Evolutionary conservation across 179 eudicot species (phyloP), one percentile per base, ranked within the genome.

Genomic region (Kewa caespitosa): DNA sequence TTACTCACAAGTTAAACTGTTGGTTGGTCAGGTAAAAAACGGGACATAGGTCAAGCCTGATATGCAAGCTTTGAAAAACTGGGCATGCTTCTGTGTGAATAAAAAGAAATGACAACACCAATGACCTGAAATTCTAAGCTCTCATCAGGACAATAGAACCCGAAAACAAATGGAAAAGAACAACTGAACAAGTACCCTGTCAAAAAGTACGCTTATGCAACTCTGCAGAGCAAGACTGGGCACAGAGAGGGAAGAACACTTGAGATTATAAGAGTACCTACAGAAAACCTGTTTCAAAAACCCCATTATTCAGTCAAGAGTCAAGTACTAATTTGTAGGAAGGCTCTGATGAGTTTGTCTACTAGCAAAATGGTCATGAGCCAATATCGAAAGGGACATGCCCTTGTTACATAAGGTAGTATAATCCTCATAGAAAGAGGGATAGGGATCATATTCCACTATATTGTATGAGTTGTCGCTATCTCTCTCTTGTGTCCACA

Each of bases 111-210:
- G 79, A 52, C 65, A 52, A 74, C 64, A 63, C 54, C 65, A 61
- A 70, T 52, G 72, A 67, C 46, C 63, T n/a, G 42, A 59, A 38
- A 18, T 17, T 18, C n/a, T 32, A 32, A 7, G 2, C 32, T 22
- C 17, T 31, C 41, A 31, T 37, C 54, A 28, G 34, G 42, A 41
- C 42, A 73, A 72, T 38, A 31, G 43, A 62, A 42, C 61, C 69
- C 76, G n/a, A 81, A 57, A 72, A 77, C 74, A 73, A 77, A 48
- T 6, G 36, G 43, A 77, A 81, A 69, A 36, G 52, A 77, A 74
- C 81, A 81, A 78, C n/a, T n/a, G n/a, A n/a, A n/a, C n/a, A n/a
- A 70, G 46, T 78, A 15, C 32, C 73, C 79, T 74, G 76, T 73
- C 55, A 69, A 28, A 74, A 81, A 72, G 66, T 60, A 48, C 50